A percentile compares a stretch with the other conserved stretches of the same genome.
Conservation (phyloP, 345 rosid genomes). For the Cardamine resedifolia region DNA sequence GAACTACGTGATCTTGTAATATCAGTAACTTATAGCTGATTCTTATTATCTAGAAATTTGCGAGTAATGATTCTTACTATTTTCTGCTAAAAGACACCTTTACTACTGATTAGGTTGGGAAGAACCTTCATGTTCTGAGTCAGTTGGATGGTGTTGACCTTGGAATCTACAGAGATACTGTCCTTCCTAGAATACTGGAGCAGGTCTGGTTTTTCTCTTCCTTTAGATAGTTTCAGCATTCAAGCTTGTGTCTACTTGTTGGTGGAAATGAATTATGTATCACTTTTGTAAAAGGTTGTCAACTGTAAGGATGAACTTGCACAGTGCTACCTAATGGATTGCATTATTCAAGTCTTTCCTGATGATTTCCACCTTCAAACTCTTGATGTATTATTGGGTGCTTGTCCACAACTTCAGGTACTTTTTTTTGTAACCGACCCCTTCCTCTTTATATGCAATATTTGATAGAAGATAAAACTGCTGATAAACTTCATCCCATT, state of each 20-base stretch:
- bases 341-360: conserved; percentile 98
- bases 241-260: conserved; percentile 13
- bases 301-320: conserved; percentile 97
- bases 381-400: conserved; percentile 84
- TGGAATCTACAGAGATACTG: conserved; percentile 82
- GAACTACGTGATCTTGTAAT: conserved; percentile 99
- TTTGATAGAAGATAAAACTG: neutral
- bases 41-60: conserved; percentile 41
- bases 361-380: conserved; percentile 98
- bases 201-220: conserved; percentile 55
- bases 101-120: conserved; percentile 71
- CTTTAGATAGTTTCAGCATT: conserved; percentile 16
- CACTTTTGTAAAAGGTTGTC: conserved; percentile 63
- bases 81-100: conserved; percentile 26
- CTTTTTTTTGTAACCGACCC: conserved; percentile 1
- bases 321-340: conserved; percentile 95
- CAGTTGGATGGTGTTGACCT: conserved; percentile 99
- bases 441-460: conserved; percentile 11
- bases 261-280: neutral
- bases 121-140: conserved; percentile 95
- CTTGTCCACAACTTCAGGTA: conserved; percentile 98
- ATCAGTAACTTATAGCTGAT: conserved; percentile 42
- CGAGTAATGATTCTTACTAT: conserved; percentile 26
- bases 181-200: conserved; percentile 94
- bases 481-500: conserved; percentile 13